These are phyloP conservation scores for Rhizopus stolonifer DNA, from an alignment of 371 early-diverging fungal species.

Conservation along the genomic window DNA sequence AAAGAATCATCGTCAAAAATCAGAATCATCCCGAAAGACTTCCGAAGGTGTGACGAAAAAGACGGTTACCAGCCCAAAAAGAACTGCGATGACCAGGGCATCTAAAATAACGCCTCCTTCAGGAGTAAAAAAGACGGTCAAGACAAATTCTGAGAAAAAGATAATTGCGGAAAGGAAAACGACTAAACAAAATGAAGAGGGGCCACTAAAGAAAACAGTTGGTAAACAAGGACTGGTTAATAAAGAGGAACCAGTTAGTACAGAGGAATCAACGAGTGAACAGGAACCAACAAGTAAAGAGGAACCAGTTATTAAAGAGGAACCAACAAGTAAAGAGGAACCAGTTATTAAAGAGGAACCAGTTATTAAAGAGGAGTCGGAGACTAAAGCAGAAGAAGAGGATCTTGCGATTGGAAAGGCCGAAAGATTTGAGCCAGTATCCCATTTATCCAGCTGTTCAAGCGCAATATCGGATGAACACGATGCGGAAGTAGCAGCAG, in stretches of 20 bases:
- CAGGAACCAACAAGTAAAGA: background rate
- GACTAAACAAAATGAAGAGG: background rate
- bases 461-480: constrained; percentile 31
- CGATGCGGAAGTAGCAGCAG: constrained; percentile 45
- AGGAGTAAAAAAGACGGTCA: no score
- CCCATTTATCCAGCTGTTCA: constrained; percentile 20
- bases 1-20: background rate
- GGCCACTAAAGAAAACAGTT: background rate
- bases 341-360: background rate
- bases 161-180: background rate
- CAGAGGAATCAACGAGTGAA: background rate
- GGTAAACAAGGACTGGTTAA: background rate
- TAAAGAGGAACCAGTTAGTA: background rate
- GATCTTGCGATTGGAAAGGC: background rate
- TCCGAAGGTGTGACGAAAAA: constrained; percentile 5
- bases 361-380: background rate
- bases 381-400: background rate
- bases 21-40: background rate
- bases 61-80: constrained; percentile 5
- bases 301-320: background rate
- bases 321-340: background rate
- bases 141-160: no score
- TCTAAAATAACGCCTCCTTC: constrained; percentile 25
- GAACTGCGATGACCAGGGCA: constrained; percentile 21
- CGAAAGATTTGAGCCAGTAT: constrained; percentile 9